Base-by-base conservation (phyloP, 2,329 filamentous ascomycete genomes). In the Arthrobotrys conoides region DNA sequence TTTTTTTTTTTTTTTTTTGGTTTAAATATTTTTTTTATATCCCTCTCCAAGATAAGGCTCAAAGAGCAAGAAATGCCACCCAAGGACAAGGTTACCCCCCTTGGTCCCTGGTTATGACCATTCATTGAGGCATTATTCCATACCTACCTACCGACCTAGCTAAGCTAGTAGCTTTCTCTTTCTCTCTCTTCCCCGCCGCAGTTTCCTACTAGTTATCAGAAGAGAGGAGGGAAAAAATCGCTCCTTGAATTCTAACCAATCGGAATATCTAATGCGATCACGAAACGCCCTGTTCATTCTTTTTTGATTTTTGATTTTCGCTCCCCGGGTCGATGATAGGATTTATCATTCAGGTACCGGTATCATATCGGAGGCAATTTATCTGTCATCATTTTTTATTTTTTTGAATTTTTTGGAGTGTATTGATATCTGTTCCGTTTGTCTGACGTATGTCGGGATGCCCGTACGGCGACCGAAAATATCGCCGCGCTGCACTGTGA, bases 201-300 rank as follows among this genome's bases (percentile, higher is more conserved):
- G 51, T 24, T 49, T 38, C 20, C 27, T 30, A n/a, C n/a, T n/a
- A n/a, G n/a, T n/a, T n/a, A 30, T 10, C 18, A 14, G 2, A 41
- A n/a, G 48, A 44, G 57, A 16, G 3, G 41, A n/a, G 41, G 2
- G 8, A 61, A 66, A 67, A 76, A 69, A 64, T 64, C 65, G 65
- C 72, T 69, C 64, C 48, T 33, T n/a, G 3, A 18, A 41, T 48
- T 24, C 22, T 63, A 53, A 12, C 72, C 72, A 77, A 77, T 77
- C 72, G 72, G 72, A 77, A 71, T 77, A 71, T 67, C 72, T 61
- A 36, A 61, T 71, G 18, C 24, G 18, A 48, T 77, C 72, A 77
- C 72, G 72, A 70, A 70, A 51, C 33, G 33, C 33, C 33, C 6
- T 36, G 6, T 36, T 8, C 33, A 36, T 10, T 12, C 14, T 44